A percentile compares a stretch with the other conserved stretches of the same genome.
Evolutionary conservation across 2,329 filamentous ascomycete species (phyloP).

Genomic region (Alternaria sp.): DNA sequence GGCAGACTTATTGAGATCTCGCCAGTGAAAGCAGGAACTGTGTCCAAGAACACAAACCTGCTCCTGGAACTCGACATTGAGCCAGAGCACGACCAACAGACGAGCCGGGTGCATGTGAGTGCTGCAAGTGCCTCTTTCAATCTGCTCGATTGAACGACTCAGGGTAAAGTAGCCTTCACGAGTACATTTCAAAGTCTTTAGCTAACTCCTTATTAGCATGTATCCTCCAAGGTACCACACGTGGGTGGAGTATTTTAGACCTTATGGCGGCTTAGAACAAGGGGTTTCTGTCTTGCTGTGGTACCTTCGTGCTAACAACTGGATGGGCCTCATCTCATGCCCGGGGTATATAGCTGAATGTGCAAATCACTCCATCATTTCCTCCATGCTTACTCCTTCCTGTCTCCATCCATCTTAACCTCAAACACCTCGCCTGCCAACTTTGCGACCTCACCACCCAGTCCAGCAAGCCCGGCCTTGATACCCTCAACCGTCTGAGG

Average conservation of each 20-base stretch:
- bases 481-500: conserved; percentile 64
- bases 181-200: background rate
- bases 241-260: background rate
- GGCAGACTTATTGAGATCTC: conserved; percentile 25
- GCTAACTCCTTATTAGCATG: background rate
- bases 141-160: conserved; percentile 20
- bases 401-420: conserved; percentile 39
- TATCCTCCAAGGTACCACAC: background rate
- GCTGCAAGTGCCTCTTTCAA: conserved; percentile 5
- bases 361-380: background rate
- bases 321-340: background rate
- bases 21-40: conserved; percentile 9
- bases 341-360: conserved; percentile 15
- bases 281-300: background rate
- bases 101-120: conserved; percentile 1
- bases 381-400: conserved; percentile 11
- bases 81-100: background rate
- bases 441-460: conserved; percentile 61
- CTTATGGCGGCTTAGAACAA: background rate
- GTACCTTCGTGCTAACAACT: background rate
- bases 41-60: conserved; percentile 17
- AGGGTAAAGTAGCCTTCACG: background rate
- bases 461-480: conserved; percentile 58
- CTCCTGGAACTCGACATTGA: conserved; percentile 26
- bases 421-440: conserved; percentile 60